Conservation (phyloP, 2,329 filamentous ascomycete species). For the Penicillium psychrosexuale region DNA sequence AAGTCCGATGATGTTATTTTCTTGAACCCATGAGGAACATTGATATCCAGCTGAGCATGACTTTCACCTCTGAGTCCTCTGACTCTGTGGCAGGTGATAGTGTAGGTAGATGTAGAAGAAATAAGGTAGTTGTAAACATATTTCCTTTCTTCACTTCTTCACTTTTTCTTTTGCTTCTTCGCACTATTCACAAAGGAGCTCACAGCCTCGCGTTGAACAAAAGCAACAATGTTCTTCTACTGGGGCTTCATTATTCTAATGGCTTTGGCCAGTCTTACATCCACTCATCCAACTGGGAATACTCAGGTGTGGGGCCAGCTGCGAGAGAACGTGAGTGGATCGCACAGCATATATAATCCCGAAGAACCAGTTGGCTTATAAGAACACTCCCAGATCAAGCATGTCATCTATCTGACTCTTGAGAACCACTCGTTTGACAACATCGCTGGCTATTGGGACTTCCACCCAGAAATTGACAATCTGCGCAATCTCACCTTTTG, state of each 20-base stretch:
- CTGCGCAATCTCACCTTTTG: conserved; percentile 33
- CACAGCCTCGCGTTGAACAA: background rate
- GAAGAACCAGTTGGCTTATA: background rate
- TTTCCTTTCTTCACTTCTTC: background rate
- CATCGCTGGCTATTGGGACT: conserved; percentile 41
- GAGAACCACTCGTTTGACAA: conserved; percentile 44
- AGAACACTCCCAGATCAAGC: conserved; percentile 28
- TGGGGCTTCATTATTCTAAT: background rate
- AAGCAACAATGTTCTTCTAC: background rate
- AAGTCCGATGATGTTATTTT: no score
- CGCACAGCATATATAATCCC: background rate
- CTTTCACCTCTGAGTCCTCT: background rate
- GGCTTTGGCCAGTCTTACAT: conserved; percentile 13
- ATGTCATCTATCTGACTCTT: conserved; percentile 39
- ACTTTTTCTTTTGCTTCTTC: background rate
- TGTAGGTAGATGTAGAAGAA: background rate
- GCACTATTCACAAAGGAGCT: background rate
- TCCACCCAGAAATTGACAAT: conserved; percentile 39
- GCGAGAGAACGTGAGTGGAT: conserved; percentile 25
- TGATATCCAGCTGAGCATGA: background rate
- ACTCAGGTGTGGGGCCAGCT: conserved; percentile 20
- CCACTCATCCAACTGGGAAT: conserved; percentile 17
- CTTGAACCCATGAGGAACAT: background rate
- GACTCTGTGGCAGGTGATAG: background rate
- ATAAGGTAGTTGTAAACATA: background rate